Base-by-base conservation (phyloP, 2,329 filamentous ascomycete species). In the Trichoderma polysporum region DNA sequence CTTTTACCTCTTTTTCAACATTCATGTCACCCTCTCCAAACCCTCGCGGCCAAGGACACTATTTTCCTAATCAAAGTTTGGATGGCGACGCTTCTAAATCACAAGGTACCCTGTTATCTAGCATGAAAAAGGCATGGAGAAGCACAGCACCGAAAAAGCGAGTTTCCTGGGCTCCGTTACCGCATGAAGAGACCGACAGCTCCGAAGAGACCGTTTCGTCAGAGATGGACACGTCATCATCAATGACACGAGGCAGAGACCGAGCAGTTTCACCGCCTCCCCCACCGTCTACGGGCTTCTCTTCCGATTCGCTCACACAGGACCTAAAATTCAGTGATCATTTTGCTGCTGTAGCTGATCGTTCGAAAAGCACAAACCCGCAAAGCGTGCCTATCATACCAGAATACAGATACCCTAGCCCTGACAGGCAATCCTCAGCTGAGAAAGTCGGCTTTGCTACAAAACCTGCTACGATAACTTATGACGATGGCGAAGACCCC, bases 21-120 rank as follows among this genome's bases (percentile, higher is more conserved):
- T 86, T 86, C 71, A 81, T 84, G 71, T 82, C 82, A 0, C 81
- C 83, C 0, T 84, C 84, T 0, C 82, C 84, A 1, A 77, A 80
- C 47, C 76, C 71, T n/a, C 70, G 69, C 31, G 70, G 68, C 29
- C 52, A 66, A 68, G 63, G 45, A 7, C 69, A 63, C 33, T 35
- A 25, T 31, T 52, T 31, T 4, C 27, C 53, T 15, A 9, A 15
- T 17, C 59, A 41, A 47, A 62, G 52, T n/a, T 71, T 70, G 15
- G 25, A 35, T 13, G 29, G 25, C 10, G 12, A 9, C 25, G 72
- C 76, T 5, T 73, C 76, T 1, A 75, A 74, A 64, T 77, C 76
- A 9, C 79, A 78, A 29, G 71, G 73, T 12, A 75, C 80, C n/a
- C 61, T 79, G 13, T 71, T 76, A 12, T 79, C 79, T 8, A 74